phyloP scores from a whole-genome alignment of 1,139 yeast species.

The Taiozyma sp. region DNA sequence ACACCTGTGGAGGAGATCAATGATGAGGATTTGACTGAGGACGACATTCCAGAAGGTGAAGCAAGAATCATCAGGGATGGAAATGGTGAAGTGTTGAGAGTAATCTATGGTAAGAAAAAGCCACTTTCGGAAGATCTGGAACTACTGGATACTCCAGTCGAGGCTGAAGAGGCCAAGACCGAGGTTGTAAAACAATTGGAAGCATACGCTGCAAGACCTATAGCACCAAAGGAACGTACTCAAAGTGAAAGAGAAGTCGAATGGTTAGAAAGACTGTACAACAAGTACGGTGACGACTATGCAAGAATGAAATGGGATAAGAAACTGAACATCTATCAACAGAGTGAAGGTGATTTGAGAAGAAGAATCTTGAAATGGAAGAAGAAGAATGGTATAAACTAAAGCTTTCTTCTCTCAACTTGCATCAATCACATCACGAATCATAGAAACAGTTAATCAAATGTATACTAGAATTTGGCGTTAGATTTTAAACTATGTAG shows the following conservation, averaged over 20 bases:
- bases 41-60: slow-evolving; percentile 66
- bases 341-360: slow-evolving; percentile 77
- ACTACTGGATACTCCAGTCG: slow-evolving; percentile 25
- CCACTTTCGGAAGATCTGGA: slow-evolving; percentile 25
- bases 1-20: slow-evolving; percentile 22
- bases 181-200: slow-evolving; percentile 67
- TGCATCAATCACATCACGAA: not conserved
- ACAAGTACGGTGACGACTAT: slow-evolving; percentile 84
- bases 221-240: slow-evolving; percentile 46
- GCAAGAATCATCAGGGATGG: slow-evolving; percentile 76
- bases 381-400: slow-evolving; percentile 32
- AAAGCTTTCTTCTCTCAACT: not conserved
- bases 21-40: slow-evolving; percentile 45
- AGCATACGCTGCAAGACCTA: slow-evolving; percentile 52
- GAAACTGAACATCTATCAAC: slow-evolving; percentile 78
- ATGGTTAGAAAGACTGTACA: slow-evolving; percentile 62
- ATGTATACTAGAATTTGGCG: not conserved
- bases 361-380: slow-evolving; percentile 67
- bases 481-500: too few species aligned
- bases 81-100: slow-evolving; percentile 60
- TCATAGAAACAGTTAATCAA: not conserved
- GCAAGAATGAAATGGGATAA: slow-evolving; percentile 90
- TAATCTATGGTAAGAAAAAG: slow-evolving; percentile 62
- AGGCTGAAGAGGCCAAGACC: slow-evolving; percentile 28
- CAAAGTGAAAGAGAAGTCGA: slow-evolving; percentile 70